phyloP scores from a whole-genome alignment of 148 eudicot genomes.

The Suaeda aralocaspica region DNA sequence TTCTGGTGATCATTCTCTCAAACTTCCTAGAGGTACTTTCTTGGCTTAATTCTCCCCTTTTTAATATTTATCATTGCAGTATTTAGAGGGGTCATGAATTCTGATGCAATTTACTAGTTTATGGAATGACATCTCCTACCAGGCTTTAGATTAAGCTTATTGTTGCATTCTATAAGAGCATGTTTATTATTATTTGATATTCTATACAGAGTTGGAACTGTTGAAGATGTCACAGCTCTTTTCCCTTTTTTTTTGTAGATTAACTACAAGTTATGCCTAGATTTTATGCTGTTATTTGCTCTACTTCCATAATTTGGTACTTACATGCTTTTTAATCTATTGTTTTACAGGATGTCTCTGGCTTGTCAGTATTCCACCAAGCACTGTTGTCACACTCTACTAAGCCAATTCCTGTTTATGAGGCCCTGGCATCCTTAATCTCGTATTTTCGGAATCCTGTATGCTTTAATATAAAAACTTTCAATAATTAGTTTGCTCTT shows the following conservation, averaged over 20 bases:
- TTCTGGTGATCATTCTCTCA: conserved; percentile 56
- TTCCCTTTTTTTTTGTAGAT: neutral
- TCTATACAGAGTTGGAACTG: neutral
- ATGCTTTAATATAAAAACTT: conserved; percentile 24
- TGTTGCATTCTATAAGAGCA: neutral
- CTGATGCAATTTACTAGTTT: neutral
- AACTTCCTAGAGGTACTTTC: conserved; percentile 52
- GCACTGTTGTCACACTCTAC: conserved; percentile 60
- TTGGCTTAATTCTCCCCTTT: neutral
- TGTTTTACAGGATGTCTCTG: conserved; percentile 57
- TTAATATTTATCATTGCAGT: too few species aligned
- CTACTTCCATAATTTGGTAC: neutral
- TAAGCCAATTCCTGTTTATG: conserved; percentile 68
- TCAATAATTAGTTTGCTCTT: neutral
- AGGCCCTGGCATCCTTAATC: conserved; percentile 72
- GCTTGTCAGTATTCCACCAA: conserved; percentile 57
- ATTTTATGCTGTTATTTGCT: conserved; percentile 3
- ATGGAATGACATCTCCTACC: neutral
- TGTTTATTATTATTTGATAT: neutral
- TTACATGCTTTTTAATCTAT: conserved; percentile 14
- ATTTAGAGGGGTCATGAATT: neutral
- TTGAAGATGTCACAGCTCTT: neutral
- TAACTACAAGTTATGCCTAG: neutral
- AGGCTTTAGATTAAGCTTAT: neutral
- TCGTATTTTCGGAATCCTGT: conserved; percentile 75